Evolutionary conservation across 345 rosid species (phyloP), one percentile per base, ranked within the genome.

Genomic region (Bruguiera gymnorhiza): DNA sequence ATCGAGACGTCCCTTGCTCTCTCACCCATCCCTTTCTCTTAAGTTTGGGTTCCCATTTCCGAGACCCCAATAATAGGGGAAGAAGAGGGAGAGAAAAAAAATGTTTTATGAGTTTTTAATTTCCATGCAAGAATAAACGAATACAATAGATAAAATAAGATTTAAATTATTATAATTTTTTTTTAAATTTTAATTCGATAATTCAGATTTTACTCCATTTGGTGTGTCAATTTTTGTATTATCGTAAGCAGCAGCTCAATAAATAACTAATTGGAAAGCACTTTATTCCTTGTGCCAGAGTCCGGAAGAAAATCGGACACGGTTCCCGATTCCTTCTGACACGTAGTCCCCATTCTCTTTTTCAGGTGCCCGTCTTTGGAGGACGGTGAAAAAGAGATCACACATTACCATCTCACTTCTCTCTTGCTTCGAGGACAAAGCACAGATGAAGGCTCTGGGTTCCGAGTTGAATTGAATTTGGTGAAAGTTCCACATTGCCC

Each of bases 251-350:
- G 16, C 26, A 24, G 24, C 24, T 0, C 11, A 56, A 24, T 10
- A 29, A 59, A 70, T 5, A 50, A 24, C 60, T 30, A 70, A 69
- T 69, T 68, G 66, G 71, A 62, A 59, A 64, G 19, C 75, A 23
- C 88, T 80, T 82, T 85, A 82, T 82, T 80, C 86, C 78, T 23
- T 74, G 72, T 72, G 69, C 73, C 62, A 48, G 79, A 78, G 79
- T 73, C 75, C 72, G 79, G 74, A 70, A 85, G 78, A 69, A 83
- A 83, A 75, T 74, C 85, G 81, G 71, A 81, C 84, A 75, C 84
- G 70, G 78, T 76, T 83, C 87, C 85, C 85, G 81, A 85, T 81
- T 75, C 83, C 80, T 75, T 74, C 27, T 43, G 65, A 77, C 76
- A 77, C 60, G 21, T 60, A 67, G 70, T 73, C 82, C 73, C 71